Percentiles rank a stretch among this genome's conserved stretches.
phyloP scores from a whole-genome alignment of 345 rosid species.

The Bretschneidera sinensis region DNA sequence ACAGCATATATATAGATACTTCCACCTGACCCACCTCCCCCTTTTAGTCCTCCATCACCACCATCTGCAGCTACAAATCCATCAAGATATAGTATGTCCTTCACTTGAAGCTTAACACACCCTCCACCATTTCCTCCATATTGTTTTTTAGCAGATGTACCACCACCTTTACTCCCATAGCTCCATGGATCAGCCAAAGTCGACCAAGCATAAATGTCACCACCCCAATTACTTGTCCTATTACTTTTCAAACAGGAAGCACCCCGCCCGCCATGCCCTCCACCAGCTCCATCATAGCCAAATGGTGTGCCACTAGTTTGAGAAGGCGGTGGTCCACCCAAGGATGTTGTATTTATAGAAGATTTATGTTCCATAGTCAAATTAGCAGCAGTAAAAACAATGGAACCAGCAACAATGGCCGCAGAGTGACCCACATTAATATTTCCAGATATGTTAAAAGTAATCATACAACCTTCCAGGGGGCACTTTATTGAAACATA shows the following conservation, averaged over 20 bases:
- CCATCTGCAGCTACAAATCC: conserved; percentile 80
- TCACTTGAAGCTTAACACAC: conserved; percentile 55
- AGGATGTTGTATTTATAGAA: conserved; percentile 63
- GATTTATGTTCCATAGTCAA: conserved; percentile 56
- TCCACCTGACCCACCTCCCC: conserved; percentile 99
- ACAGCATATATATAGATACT: conserved; percentile 58
- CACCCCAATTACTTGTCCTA: conserved; percentile 74
- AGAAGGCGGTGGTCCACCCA: conserved; percentile 87
- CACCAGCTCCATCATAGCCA: conserved; percentile 88
- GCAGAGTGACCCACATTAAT: conserved; percentile 69
- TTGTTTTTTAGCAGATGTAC: conserved; percentile 36
- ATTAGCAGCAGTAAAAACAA: conserved; percentile 55
- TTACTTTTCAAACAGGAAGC: conserved; percentile 75
- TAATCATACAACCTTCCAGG: conserved; percentile 57
- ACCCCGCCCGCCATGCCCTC: conserved; percentile 98
- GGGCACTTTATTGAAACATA: conserved; percentile 66
- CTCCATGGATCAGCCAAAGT: conserved; percentile 84
- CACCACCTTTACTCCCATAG: conserved; percentile 89
- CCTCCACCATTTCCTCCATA: conserved; percentile 94
- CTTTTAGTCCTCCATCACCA: conserved; percentile 67
- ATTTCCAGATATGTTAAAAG: conserved; percentile 69
- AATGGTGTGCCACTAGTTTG: conserved; percentile 93
- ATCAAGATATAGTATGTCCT: conserved; percentile 63
- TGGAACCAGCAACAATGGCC: conserved; percentile 61
- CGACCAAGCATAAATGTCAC: conserved; percentile 94